Percentiles rank a stretch among this genome's conserved stretches.
These are phyloP conservation scores for Metschnikowia chrysomelidarum DNA, from an alignment of 805 yeast genomes.

Conservation along the genomic window DNA sequence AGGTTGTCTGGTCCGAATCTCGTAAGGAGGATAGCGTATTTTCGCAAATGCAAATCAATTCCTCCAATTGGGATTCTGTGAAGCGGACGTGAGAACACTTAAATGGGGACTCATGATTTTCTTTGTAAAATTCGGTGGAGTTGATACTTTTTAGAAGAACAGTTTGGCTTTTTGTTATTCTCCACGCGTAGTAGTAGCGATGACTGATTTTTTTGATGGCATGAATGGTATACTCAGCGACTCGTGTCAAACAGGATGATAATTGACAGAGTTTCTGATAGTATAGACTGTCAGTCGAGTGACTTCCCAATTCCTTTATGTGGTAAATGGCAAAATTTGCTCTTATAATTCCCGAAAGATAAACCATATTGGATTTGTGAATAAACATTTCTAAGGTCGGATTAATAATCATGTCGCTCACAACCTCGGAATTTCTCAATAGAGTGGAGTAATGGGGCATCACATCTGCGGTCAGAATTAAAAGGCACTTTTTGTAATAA, in stretches of 20 bases:
- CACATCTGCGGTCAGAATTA: constrained; percentile 17
- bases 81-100: constrained; percentile 17
- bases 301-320: constrained; percentile 22
- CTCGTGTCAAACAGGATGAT: constrained; percentile 20
- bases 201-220: constrained; percentile 45
- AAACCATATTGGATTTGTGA: constrained; percentile 32
- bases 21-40: constrained; percentile 14
- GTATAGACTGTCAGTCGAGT: constrained; percentile 17
- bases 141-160: constrained; percentile 38
- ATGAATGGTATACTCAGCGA: constrained; percentile 23
- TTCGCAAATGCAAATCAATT: constrained; percentile 21
- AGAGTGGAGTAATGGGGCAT: constrained; percentile 20
- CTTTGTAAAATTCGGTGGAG: constrained; percentile 31
- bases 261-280: constrained; percentile 16
- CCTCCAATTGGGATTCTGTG: constrained; percentile 24
- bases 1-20: constrained; percentile 13
- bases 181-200: constrained; percentile 66
- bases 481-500: constrained; percentile 17
- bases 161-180: constrained; percentile 57
- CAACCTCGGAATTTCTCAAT: constrained; percentile 18
- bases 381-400: constrained; percentile 22
- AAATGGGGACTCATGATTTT: constrained; percentile 17
- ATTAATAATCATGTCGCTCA: constrained; percentile 24
- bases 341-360: constrained; percentile 30
- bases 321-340: constrained; percentile 29